phyloP scores from a whole-genome alignment of 768 basidiomycete species.

The Tricholoma hemisulphureum region DNA sequence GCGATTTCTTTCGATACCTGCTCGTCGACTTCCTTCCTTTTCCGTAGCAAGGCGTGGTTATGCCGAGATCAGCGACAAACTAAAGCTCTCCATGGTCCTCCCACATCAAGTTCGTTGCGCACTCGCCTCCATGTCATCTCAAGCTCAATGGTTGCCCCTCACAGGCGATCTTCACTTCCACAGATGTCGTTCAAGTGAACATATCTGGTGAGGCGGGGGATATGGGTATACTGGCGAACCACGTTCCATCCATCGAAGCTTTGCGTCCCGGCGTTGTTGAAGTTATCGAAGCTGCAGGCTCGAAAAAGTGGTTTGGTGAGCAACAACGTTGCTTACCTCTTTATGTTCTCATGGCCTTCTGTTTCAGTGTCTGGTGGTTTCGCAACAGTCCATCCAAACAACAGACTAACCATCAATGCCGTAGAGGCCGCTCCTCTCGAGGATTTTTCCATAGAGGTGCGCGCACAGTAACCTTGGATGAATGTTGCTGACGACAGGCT shows the following conservation, averaged over 20 bases:
- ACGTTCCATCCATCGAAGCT: constrained; percentile 96
- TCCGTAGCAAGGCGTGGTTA: constrained; percentile 75
- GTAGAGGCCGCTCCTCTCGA: constrained; percentile 95
- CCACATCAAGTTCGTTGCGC: constrained; percentile 79
- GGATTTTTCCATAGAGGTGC: constrained; percentile 85
- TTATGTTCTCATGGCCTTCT: background rate
- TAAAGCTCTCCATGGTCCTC: constrained; percentile 89
- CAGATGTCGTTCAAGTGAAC: constrained; percentile 95
- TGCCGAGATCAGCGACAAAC: constrained; percentile 87
- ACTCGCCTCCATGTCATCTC: background rate
- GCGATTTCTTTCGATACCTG: constrained; percentile 64
- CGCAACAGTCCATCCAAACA: constrained; percentile 96
- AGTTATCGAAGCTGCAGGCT: constrained; percentile 79
- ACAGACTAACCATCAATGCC: constrained; percentile 93
- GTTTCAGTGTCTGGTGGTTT: constrained; percentile 88
- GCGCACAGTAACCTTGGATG: constrained; percentile 17
- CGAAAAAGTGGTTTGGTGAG: constrained; percentile 98
- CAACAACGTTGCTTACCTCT: constrained; percentile 7
- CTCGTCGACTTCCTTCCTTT: constrained; percentile 55
- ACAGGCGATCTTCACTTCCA: constrained; percentile 86
- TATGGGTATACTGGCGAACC: constrained; percentile 99
- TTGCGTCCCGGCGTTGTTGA: constrained; percentile 93
- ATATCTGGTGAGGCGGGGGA: constrained; percentile 91
- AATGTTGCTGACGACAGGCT: background rate
- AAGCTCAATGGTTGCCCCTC: constrained; percentile 8